Base-by-base conservation (phyloP, 805 yeast species). In the Cyberlindnera subsufficiens region DNA sequence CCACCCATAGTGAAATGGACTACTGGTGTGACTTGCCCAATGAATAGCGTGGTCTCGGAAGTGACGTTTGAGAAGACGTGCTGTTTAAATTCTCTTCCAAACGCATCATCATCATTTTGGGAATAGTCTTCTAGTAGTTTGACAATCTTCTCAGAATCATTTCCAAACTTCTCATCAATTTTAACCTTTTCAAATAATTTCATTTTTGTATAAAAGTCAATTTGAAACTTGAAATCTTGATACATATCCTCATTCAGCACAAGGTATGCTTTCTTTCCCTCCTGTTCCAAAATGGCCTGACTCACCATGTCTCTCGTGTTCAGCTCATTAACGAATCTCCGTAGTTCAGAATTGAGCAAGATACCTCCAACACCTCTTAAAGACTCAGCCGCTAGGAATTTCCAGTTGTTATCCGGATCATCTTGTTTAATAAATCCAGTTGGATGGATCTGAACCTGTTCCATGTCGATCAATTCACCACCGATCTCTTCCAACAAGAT, bases 1-100 rank as follows among this genome's bases (percentile, higher is more conserved):
- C 88, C 87, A 18, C 88, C 87, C 69, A 74, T 80, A 8, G 86
- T 77, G 59, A 78, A 80, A 58, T 80, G 86, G 31, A 80, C 71
- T 5, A 77, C 82, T 8, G 83, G 83, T 0, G 84, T 78, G 5
- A 76, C 66, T 39, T 73, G 66, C 5, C 80, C 82, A 42, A 68
- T 70, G 53, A 64, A 76, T 5, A 75, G 46, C 3, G 46, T 46
- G 1, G 71, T 57, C 8, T 55, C 52, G 3, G 45, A 40, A 3
- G 57, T 46, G 6, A 66, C 42, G 5, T 44, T 40, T 3, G 61
- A 56, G 47, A 68, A 68, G 5, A 53, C 42, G 38, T 66, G 69
- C 4, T 56, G 51, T 30, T 59, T 63, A 37, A 56, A 54, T 7
- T 50, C 39, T 44, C 80, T 66, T 0, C 64, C 66, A 37, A 64